phyloP scores from a whole-genome alignment of 2,329 filamentous ascomycete species.

The Apiospora kogelbergensis region DNA sequence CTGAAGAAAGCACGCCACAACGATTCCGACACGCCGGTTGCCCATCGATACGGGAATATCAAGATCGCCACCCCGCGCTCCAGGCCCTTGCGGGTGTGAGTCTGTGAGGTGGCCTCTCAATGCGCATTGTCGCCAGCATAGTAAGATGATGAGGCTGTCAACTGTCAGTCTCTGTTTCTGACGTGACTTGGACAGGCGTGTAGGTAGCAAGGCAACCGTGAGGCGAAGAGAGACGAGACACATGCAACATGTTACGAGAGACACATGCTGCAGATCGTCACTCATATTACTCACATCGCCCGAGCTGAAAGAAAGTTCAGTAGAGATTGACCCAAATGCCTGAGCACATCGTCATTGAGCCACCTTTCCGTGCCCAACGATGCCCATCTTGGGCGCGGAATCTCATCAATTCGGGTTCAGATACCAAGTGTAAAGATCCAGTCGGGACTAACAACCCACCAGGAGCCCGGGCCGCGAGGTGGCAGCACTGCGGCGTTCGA shows the following conservation, averaged over 20 bases:
- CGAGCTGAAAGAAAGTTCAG: neutral
- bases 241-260: too few species aligned
- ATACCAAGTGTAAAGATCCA: too few species aligned
- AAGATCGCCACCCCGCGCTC: conserved; percentile 4
- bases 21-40: neutral
- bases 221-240: neutral
- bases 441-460: neutral
- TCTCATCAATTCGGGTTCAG: neutral
- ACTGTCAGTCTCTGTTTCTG: neutral
- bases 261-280: conserved; percentile 6
- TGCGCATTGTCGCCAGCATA: conserved; percentile 1
- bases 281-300: neutral
- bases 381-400: neutral
- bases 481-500: neutral
- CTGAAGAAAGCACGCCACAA: neutral
- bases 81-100: neutral
- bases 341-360: neutral
- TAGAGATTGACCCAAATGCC: neutral
- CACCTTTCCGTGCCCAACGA: neutral
- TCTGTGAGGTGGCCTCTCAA: neutral
- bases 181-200: neutral
- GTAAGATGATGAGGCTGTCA: neutral
- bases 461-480: neutral
- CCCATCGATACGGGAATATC: neutral
- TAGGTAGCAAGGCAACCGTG: neutral